These are phyloP conservation scores for Xanthoparmelia taractica DNA, from an alignment of 495 filamentous ascomycete species.

Conservation along the genomic window DNA sequence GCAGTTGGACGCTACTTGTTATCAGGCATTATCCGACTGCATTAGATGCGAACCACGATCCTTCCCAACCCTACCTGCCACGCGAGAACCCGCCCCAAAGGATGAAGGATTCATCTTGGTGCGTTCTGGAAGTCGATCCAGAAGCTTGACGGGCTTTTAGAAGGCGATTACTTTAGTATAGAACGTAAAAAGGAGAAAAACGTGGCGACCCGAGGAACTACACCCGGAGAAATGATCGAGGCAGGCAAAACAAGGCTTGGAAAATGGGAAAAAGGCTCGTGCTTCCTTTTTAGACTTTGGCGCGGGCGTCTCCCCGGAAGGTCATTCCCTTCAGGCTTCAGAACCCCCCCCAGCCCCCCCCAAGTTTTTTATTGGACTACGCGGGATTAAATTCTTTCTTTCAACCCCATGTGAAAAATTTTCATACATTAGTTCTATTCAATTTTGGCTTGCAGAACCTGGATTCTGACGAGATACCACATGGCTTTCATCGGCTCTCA, in stretches of 20 bases:
- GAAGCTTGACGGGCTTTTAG: neutral
- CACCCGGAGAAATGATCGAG: neutral
- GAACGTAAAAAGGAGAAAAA: neutral
- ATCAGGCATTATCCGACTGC: slow-evolving; percentile 14
- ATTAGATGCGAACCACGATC: neutral
- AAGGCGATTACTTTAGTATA: neutral
- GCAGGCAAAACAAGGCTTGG: neutral
- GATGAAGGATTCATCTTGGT: neutral
- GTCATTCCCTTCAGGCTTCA: no score
- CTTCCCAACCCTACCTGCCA: neutral
- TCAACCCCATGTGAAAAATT: neutral
- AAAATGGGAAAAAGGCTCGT: neutral
- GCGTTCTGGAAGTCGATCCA: slow-evolving; percentile 1
- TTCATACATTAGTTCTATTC: neutral
- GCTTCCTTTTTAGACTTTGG: neutral
- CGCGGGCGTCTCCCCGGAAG: neutral
- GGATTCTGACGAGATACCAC: neutral
- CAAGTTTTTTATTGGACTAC: slow-evolving; percentile 2
- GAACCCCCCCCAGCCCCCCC: no score
- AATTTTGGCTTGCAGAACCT: neutral
- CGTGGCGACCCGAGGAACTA: neutral
- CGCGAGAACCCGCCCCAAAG: neutral
- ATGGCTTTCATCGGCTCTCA: neutral
- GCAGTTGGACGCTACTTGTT: neutral
- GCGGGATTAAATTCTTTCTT: no score